Conservation (phyloP, 2,329 filamentous ascomycete species). For the Curvularia eragrostidis region DNA sequence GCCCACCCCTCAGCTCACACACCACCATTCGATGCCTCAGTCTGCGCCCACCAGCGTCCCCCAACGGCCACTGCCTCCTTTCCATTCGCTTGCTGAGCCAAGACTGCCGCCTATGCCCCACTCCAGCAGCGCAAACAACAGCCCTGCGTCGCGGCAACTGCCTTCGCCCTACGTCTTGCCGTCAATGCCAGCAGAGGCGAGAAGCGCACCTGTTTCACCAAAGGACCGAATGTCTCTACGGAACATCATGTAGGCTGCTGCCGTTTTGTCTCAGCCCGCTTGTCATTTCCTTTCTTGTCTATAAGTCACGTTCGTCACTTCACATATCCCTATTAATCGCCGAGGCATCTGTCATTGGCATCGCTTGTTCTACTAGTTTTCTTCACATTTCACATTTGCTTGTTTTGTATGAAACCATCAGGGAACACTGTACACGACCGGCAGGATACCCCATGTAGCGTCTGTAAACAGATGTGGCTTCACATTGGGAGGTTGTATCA, state of each 20-base stretch:
- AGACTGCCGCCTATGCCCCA: constrained; percentile 35
- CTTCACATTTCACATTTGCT: constrained; percentile 8
- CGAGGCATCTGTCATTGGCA: constrained; percentile 17
- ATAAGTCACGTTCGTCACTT: constrained; percentile 21
- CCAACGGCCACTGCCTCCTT: constrained; percentile 43
- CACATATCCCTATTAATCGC: constrained; percentile 27
- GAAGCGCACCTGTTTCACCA: constrained; percentile 45
- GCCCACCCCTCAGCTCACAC: constrained; percentile 38
- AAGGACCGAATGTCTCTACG: constrained; percentile 45
- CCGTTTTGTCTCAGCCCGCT: constrained; percentile 31
- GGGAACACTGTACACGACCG: constrained; percentile 19
- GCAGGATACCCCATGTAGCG: constrained; percentile 26
- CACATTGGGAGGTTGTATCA: constrained; percentile 3
- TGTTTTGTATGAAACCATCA: constrained; percentile 16
- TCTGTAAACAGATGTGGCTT: constrained; percentile 10
- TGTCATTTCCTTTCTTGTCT: constrained; percentile 33
- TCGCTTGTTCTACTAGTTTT: constrained; percentile 19
- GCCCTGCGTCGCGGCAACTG: constrained; percentile 42
- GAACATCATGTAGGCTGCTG: constrained; percentile 43
- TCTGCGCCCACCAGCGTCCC: constrained; percentile 30
- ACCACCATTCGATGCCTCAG: constrained; percentile 43
- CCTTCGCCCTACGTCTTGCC: constrained; percentile 40
- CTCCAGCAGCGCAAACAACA: constrained; percentile 28
- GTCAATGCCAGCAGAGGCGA: constrained; percentile 28
- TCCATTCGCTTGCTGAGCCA: constrained; percentile 44